phyloP scores from a whole-genome alignment of 1,284 basidiomycete genomes.

The Irpex sp. region DNA sequence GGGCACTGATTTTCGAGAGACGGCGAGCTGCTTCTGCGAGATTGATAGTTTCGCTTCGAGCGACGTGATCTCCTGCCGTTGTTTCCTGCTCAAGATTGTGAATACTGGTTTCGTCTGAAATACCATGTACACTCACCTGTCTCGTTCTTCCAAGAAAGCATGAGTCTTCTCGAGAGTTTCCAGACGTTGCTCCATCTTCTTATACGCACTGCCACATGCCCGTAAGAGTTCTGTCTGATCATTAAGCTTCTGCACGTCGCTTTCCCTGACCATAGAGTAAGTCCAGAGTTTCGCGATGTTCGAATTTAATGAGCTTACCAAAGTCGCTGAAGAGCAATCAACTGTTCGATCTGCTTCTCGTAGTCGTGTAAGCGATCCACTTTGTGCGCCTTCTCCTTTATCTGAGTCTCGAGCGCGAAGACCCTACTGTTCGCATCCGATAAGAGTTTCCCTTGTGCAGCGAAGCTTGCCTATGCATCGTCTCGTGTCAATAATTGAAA shows the following conservation, averaged over 20 bases:
- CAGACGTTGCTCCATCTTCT: constrained; percentile 58
- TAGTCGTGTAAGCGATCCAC: constrained; percentile 68
- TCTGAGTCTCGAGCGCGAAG: constrained; percentile 57
- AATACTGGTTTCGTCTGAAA: neutral
- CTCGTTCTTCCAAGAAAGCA: constrained; percentile 44
- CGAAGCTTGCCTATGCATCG: constrained; percentile 51
- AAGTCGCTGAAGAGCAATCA: constrained; percentile 60
- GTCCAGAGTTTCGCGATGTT: neutral
- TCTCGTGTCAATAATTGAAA: constrained; percentile 1
- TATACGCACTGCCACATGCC: constrained; percentile 47
- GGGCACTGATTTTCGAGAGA: constrained; percentile 29
- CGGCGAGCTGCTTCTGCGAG: constrained; percentile 29
- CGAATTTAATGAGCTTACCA: constrained; percentile 43
- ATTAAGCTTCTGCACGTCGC: constrained; percentile 66
- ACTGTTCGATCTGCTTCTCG: constrained; percentile 67
- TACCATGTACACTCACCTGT: constrained; percentile 37
- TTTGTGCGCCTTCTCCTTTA: constrained; percentile 68
- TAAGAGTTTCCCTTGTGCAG: constrained; percentile 61
- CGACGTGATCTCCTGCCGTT: constrained; percentile 51
- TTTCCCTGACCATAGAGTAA: constrained; percentile 44
- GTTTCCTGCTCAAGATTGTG: constrained; percentile 31
- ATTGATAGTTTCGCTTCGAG: constrained; percentile 48
- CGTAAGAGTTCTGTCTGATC: constrained; percentile 54
- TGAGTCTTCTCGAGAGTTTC: constrained; percentile 50
- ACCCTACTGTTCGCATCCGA: constrained; percentile 54